These are phyloP conservation scores for Colletotrichum limetticola DNA, from an alignment of 2,329 filamentous ascomycete genomes.

Conservation along the genomic window DNA sequence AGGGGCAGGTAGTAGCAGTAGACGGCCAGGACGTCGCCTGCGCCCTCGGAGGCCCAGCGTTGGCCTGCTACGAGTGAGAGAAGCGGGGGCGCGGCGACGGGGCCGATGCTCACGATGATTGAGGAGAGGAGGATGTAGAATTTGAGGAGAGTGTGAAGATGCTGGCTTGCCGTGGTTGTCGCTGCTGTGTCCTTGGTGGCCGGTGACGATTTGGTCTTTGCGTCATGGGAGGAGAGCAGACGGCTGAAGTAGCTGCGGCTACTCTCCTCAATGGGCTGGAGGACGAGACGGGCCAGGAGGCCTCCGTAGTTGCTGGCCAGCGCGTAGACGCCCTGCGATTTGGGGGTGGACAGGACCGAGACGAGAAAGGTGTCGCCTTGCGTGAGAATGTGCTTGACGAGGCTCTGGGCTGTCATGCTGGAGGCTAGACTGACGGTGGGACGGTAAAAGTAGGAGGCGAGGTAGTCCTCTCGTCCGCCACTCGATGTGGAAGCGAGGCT, in stretches of 20 bases:
- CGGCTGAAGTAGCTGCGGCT: slow-evolving; percentile 90
- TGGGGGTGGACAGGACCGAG: slow-evolving; percentile 77
- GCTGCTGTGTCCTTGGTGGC: slow-evolving; percentile 41
- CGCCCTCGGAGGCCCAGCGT: slow-evolving; percentile 79
- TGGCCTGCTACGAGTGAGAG: slow-evolving; percentile 81
- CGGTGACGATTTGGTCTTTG: slow-evolving; percentile 34
- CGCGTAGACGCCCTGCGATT: slow-evolving; percentile 90
- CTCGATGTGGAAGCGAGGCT: slow-evolving; percentile 42
- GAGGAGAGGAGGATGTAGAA: slow-evolving; percentile 81
- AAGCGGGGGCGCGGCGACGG: slow-evolving; percentile 77
- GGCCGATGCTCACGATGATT: slow-evolving; percentile 76
- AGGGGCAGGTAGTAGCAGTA: slow-evolving; percentile 97
- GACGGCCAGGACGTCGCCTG: slow-evolving; percentile 76
- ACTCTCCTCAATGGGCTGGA: slow-evolving; percentile 96
- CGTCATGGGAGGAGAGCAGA: slow-evolving; percentile 63
- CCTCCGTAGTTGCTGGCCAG: slow-evolving; percentile 96
- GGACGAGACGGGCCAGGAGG: slow-evolving; percentile 85
- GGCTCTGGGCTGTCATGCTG: slow-evolving; percentile 88
- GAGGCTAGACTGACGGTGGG: slow-evolving; percentile 77
- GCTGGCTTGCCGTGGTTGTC: slow-evolving; percentile 52
- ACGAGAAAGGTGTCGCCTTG: slow-evolving; percentile 95
- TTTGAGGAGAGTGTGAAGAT: slow-evolving; percentile 73
- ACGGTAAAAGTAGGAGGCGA: slow-evolving; percentile 72
- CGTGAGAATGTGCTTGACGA: slow-evolving; percentile 92
- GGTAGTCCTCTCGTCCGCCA: slow-evolving; percentile 50